Evolutionary conservation across 352 stramenopile species (phyloP).

Genomic region (Phytophthora palmivora): DNA sequence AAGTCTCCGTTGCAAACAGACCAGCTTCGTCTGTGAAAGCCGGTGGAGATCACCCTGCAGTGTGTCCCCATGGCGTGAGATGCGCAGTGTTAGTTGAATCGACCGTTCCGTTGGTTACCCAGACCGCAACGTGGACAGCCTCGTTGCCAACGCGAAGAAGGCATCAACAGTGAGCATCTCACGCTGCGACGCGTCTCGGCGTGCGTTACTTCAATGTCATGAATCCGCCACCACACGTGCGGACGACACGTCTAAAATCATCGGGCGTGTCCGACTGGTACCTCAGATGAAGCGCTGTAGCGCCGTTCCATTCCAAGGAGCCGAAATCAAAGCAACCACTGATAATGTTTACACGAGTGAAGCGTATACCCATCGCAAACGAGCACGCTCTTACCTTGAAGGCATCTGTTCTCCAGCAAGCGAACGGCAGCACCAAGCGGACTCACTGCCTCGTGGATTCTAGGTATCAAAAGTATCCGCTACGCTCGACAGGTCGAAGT

Average conservation of each 20-base stretch:
- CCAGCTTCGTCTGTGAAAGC: slow-evolving; percentile 24
- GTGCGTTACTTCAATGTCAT: background rate
- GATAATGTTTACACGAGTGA: slow-evolving; percentile 21
- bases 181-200: slow-evolving; percentile 14
- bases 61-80: slow-evolving; percentile 14
- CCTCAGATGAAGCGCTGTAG: background rate
- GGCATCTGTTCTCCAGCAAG: slow-evolving; percentile 33
- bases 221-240: slow-evolving; percentile 11
- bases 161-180: slow-evolving; percentile 1
- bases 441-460: slow-evolving; percentile 13
- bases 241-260: slow-evolving; percentile 30
- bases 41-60: slow-evolving; percentile 21
- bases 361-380: slow-evolving; percentile 23
- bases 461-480: slow-evolving; percentile 33
- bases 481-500: slow-evolving; percentile 33
- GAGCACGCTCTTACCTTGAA: slow-evolving; percentile 7
- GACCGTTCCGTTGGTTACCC: slow-evolving; percentile 16
- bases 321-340: slow-evolving; percentile 8
- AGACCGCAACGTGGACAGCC: slow-evolving; percentile 16
- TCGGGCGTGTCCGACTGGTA: slow-evolving; percentile 21
- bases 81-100: slow-evolving; percentile 20
- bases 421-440: slow-evolving; percentile 14
- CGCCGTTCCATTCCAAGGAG: slow-evolving; percentile 33
- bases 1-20: slow-evolving; percentile 8
- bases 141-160: slow-evolving; percentile 1